These are phyloP conservation scores for Phytophthora pluvialis DNA, from an alignment of 352 stramenopile genomes.

Conservation along the genomic window DNA sequence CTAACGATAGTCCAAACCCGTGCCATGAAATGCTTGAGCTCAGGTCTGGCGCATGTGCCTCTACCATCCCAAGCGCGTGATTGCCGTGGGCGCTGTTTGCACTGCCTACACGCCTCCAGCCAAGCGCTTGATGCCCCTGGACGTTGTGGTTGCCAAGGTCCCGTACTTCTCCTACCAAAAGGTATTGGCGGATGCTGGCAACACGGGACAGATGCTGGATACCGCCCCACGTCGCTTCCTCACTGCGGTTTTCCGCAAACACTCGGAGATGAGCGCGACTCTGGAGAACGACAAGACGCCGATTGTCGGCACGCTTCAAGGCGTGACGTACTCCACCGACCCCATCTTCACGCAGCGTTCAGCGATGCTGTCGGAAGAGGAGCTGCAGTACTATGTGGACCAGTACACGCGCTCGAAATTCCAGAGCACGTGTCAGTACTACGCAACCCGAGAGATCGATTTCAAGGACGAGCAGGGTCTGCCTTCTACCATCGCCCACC, in stretches of 20 bases:
- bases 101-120: conserved; percentile 69
- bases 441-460: conserved; percentile 63
- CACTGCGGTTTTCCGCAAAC: conserved; percentile 56
- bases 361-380: conserved; percentile 52
- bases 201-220: conserved; percentile 51
- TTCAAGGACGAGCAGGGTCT: conserved; percentile 54
- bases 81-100: conserved; percentile 65
- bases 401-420: conserved; percentile 65
- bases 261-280: conserved; percentile 37
- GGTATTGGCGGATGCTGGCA: conserved; percentile 48
- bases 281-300: conserved; percentile 29
- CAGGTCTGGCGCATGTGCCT: conserved; percentile 73
- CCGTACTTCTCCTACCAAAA: conserved; percentile 77
- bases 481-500: conserved; percentile 44
- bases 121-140: conserved; percentile 44
- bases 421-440: conserved; percentile 62
- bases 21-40: neutral
- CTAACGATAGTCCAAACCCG: too few relatives aligned
- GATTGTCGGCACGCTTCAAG: conserved; percentile 37
- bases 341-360: conserved; percentile 47
- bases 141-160: conserved; percentile 51
- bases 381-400: conserved; percentile 69
- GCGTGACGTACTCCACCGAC: conserved; percentile 39
- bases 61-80: conserved; percentile 65
- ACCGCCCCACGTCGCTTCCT: conserved; percentile 52